Percentiles rank a stretch among this genome's conserved stretches.
Evolutionary conservation across 345 rosid species (phyloP).

Genomic region (Noccaea caerulescens): DNA sequence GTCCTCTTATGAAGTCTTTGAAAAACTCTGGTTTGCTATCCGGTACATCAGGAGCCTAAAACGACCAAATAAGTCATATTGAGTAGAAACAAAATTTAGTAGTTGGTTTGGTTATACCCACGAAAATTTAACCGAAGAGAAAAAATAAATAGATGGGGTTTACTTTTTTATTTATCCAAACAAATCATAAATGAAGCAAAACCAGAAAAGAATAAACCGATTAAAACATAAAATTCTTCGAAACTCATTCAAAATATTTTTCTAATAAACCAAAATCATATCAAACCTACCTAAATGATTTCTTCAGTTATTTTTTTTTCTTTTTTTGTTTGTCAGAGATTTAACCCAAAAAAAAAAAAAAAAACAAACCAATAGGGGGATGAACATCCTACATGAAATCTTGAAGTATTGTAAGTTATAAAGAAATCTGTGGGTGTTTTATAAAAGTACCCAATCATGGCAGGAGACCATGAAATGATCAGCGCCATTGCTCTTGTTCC

Average conservation of each 20-base stretch:
- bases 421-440: neutral
- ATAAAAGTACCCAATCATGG: constrained; percentile 60
- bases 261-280: neutral
- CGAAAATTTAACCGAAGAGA: neutral
- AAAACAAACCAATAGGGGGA: neutral
- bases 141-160: neutral
- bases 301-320: neutral
- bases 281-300: neutral
- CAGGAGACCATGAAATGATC: constrained; percentile 72
- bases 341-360: neutral
- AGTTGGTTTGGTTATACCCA: neutral
- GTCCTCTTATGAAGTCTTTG: constrained; percentile 49
- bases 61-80: neutral
- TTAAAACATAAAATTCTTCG: neutral
- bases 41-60: constrained; percentile 55
- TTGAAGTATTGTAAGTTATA: neutral
- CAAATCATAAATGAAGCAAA: neutral
- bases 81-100: neutral
- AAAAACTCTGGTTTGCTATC: constrained; percentile 41
- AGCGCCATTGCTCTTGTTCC: constrained; percentile 68
- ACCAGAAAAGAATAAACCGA: neutral
- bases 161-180: neutral
- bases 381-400: neutral
- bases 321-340: too few species aligned
- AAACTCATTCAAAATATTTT: neutral